Base-by-base conservation (phyloP, 2,329 filamentous ascomycete genomes). In the Cladosporium sp. region DNA sequence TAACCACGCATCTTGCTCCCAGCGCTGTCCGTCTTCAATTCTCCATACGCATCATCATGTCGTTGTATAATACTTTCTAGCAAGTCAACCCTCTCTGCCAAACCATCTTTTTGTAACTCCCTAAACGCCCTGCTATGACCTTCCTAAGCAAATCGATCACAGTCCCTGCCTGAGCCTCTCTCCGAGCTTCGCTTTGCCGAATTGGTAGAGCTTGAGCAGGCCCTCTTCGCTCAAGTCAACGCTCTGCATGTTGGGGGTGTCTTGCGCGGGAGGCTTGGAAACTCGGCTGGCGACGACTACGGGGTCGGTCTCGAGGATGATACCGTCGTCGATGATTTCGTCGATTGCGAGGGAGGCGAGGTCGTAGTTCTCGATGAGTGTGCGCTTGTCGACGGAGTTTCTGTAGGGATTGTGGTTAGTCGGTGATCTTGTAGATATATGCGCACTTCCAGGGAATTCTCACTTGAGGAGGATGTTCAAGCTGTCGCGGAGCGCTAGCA, bases 351-450 rank as follows among this genome's bases (percentile, higher is more conserved):
- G 87, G 16, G 93, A 91, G 68, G 97, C 91, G 25, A 98, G 86
- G 79, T 98, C 95, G 84, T 98, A 99, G 86, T 98, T 98, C 81
- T 99, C 95, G 75, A 98, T 90, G 71, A 98, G 93, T 65, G 95
- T 98, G 71, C 95, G 90, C 86, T 97, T 97, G 83, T 99, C 95
- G 59, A 96, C 93, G 36, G 92, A 92, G 85, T 96, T 94, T 80
- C 92, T 97, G 65, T 18, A 71, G 51, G 14, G 18, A 21, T 49
- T 64, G 73, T 46, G 74, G 72, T 28, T 14, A 23, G 16, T 25
- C 49, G 26, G 18, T 64, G 23, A 13, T 11, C 26, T 10, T 7
- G 25, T 13, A 18, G 43, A 72, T 60, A 13, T 54, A 30, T 30
- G 30, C 25, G 26, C 25, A 16, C n/a, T 18, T 16, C 1, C 18